Percentiles rank a stretch among this genome's conserved stretches.
phyloP scores from a whole-genome alignment of 2,329 filamentous ascomycete genomes.

The Acarospora socialis region DNA sequence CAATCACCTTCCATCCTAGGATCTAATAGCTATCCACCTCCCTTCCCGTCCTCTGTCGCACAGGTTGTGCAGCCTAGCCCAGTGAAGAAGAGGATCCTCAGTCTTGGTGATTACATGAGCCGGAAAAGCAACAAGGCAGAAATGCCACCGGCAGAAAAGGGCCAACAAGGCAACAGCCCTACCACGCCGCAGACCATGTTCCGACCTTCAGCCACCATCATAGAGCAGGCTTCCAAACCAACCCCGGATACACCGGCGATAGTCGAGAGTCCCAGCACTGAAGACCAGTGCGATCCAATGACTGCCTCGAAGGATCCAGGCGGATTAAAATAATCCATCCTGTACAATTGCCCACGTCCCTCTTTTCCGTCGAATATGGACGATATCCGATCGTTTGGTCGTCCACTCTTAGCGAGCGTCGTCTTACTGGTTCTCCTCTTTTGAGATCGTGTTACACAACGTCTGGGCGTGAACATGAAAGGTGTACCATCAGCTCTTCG shows the following conservation, averaged over 20 bases:
- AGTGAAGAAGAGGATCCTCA: conserved; percentile 37
- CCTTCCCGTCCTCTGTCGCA: conserved; percentile 16
- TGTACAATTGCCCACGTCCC: too few species aligned
- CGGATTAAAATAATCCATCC: too few species aligned
- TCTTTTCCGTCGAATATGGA: too few species aligned
- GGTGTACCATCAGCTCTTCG: too few species aligned
- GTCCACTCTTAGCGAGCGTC: too few species aligned
- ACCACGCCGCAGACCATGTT: conserved; percentile 4
- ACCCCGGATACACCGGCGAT: too few species aligned
- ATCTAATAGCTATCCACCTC: conserved; percentile 17
- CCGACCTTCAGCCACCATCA: conserved; percentile 6
- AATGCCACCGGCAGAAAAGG: conserved; percentile 6
- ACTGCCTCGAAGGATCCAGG: conserved; percentile 2
- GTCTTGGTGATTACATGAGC: conserved; percentile 35
- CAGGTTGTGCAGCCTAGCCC: conserved; percentile 31
- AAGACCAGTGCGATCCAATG: conserved; percentile 7
- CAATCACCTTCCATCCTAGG: conserved; percentile 12
- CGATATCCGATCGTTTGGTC: too few species aligned
- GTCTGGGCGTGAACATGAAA: too few species aligned
- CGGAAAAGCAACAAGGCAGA: conserved; percentile 18
- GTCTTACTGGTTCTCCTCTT: too few species aligned
- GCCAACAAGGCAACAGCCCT: conserved; percentile 7
- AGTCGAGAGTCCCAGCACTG: conserved; percentile 9
- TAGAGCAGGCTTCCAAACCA: too few species aligned
- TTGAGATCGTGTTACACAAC: too few species aligned